Conservation (phyloP, 2,329 filamentous ascomycete species). For the Curvularia sp. region DNA sequence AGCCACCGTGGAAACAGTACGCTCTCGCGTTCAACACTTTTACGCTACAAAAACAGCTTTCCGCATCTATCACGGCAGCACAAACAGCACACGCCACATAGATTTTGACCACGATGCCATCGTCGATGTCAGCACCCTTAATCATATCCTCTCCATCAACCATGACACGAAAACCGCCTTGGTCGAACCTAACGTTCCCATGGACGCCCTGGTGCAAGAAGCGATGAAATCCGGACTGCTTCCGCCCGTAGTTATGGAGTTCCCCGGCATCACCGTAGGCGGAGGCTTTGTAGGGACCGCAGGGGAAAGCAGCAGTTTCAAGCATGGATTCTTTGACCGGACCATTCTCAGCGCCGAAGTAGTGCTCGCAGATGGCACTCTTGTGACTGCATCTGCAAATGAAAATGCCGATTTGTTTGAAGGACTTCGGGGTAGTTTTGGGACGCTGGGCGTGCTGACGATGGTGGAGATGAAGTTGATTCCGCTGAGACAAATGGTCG, state of each 20-base stretch:
- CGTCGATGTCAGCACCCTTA: conserved; percentile 71
- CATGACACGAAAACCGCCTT: conserved; percentile 59
- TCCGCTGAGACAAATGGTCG: conserved; percentile 62
- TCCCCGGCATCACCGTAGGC: conserved; percentile 72
- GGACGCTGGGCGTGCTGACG: conserved; percentile 67
- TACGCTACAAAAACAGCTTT: conserved; percentile 38
- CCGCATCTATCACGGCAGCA: conserved; percentile 73
- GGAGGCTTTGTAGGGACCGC: conserved; percentile 72
- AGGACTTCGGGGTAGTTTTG: conserved; percentile 65
- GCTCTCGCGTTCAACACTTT: conserved; percentile 33
- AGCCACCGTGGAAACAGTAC: conserved; percentile 31
- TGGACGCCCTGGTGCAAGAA: conserved; percentile 67
- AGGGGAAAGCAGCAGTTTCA: conserved; percentile 72
- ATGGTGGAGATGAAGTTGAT: conserved; percentile 65
- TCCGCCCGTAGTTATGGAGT: conserved; percentile 73
- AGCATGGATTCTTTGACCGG: conserved; percentile 70
- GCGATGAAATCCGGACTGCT: conserved; percentile 63
- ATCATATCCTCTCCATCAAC: conserved; percentile 68
- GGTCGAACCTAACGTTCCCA: conserved; percentile 73
- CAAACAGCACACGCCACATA: conserved; percentile 72
- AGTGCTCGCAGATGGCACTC: conserved; percentile 64
- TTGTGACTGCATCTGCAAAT: conserved; percentile 56
- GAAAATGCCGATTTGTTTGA: conserved; percentile 63
- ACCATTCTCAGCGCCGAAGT: conserved; percentile 70
- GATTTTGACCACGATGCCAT: conserved; percentile 48